Conservation (phyloP, 2,329 filamentous ascomycete genomes). For the Trichophyton simii region DNA sequence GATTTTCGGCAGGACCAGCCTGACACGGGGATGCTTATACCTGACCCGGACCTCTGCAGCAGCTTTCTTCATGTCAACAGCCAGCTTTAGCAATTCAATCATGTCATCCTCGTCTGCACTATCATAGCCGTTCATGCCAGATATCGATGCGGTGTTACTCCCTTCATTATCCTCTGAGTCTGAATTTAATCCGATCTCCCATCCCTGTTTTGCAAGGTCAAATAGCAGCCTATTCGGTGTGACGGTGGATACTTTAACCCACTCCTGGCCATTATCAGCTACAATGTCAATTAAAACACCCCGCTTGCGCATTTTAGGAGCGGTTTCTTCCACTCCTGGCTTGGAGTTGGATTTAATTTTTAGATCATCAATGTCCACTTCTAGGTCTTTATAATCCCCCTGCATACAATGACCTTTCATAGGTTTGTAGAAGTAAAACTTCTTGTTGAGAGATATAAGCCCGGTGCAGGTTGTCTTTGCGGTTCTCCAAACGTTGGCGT, state of each 20-base stretch:
- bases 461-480: conserved; percentile 44
- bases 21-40: conserved; percentile 48
- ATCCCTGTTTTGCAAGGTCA: conserved; percentile 57
- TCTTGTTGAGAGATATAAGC: conserved; percentile 45
- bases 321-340: conserved; percentile 17
- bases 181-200: conserved; percentile 40
- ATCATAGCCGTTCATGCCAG: conserved; percentile 24
- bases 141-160: conserved; percentile 13
- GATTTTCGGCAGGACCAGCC: conserved; percentile 50
- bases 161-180: conserved; percentile 33
- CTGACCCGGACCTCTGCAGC: conserved; percentile 44
- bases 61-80: conserved; percentile 46
- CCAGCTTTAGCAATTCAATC: conserved; percentile 49
- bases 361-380: conserved; percentile 6
- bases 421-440: conserved; percentile 37
- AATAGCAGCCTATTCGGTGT: conserved; percentile 52
- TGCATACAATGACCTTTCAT: background rate
- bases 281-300: conserved; percentile 53
- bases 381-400: conserved; percentile 7
- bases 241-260: conserved; percentile 57
- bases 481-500: conserved; percentile 50
- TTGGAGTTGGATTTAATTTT: conserved; percentile 19
- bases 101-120: conserved; percentile 41
- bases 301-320: conserved; percentile 28
- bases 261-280: conserved; percentile 48